Conservation (phyloP, 179 eudicot species). For the Amaranthus tricolor region DNA sequence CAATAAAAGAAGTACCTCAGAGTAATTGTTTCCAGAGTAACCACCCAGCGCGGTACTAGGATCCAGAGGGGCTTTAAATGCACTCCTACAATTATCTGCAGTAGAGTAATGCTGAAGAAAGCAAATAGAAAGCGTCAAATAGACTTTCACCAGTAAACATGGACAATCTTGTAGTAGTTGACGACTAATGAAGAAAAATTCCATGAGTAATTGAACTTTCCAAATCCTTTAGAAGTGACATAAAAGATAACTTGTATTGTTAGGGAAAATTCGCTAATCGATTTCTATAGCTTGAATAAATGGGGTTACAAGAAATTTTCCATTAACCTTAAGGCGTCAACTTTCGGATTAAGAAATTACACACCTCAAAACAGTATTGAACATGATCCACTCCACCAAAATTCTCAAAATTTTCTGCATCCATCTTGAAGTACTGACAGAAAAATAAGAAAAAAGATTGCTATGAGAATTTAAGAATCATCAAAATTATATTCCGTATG, state of each 20-base stretch:
- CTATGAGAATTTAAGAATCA: neutral
- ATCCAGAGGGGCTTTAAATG: slow-evolving; percentile 98
- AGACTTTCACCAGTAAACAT: neutral
- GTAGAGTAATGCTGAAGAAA: slow-evolving; percentile 68
- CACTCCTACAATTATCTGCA: slow-evolving; percentile 76
- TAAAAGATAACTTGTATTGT: neutral
- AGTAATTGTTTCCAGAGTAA: slow-evolving; percentile 81
- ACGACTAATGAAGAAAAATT: slow-evolving; percentile 5
- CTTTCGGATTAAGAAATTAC: slow-evolving; percentile 9
- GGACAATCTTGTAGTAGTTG: neutral
- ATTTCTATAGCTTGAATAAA: neutral
- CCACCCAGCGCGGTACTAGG: slow-evolving; percentile 97
- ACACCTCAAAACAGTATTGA: slow-evolving; percentile 89
- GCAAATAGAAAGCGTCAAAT: slow-evolving; percentile 22
- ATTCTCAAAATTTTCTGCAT: slow-evolving; percentile 60
- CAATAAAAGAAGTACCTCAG: slow-evolving; percentile 59
- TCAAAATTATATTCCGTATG: slow-evolving; percentile 5
- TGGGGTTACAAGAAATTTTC: neutral
- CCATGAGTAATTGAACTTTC: neutral
- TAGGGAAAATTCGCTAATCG: neutral
- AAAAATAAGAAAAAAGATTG: slow-evolving; percentile 11
- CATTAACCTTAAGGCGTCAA: neutral
- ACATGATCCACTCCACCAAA: slow-evolving; percentile 82
- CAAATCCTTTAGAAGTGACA: neutral
- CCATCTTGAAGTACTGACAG: slow-evolving; percentile 89